These are phyloP conservation scores for Rhodotorula sp. DNA, from an alignment of 1,284 basidiomycete genomes.

Conservation along the genomic window DNA sequence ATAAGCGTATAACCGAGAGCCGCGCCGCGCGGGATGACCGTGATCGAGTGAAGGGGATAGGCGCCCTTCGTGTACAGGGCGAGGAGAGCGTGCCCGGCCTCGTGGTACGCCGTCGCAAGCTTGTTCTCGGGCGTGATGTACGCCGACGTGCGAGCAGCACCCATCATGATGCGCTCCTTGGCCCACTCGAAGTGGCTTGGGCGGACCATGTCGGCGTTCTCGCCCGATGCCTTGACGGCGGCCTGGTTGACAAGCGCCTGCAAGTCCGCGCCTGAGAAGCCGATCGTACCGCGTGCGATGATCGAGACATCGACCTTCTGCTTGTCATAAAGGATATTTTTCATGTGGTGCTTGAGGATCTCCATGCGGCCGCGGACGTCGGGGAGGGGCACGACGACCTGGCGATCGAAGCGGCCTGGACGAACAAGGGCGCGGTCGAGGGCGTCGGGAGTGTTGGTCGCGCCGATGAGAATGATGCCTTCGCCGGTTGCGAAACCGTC, in stretches of 20 bases:
- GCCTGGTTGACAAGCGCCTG: slow-evolving; percentile 55
- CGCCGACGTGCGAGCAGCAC: slow-evolving; percentile 82
- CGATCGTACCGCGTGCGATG: slow-evolving; percentile 84
- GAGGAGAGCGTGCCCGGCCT: slow-evolving; percentile 89
- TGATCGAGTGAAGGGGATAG: slow-evolving; percentile 82
- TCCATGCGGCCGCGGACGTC: slow-evolving; percentile 79
- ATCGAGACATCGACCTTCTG: slow-evolving; percentile 75
- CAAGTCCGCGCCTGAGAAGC: slow-evolving; percentile 71
- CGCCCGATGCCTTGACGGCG: slow-evolving; percentile 85
- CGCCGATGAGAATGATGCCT: slow-evolving; percentile 88
- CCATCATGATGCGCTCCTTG: slow-evolving; percentile 84
- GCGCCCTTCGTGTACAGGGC: slow-evolving; percentile 88
- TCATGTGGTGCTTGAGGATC: slow-evolving; percentile 86
- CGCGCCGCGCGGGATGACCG: slow-evolving; percentile 89
- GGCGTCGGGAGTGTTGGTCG: slow-evolving; percentile 91
- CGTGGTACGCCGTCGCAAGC: slow-evolving; percentile 80
- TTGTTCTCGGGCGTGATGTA: slow-evolving; percentile 83
- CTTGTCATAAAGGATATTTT: slow-evolving; percentile 63
- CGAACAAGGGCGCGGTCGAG: slow-evolving; percentile 80
- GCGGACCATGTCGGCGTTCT: slow-evolving; percentile 68
- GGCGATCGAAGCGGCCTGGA: slow-evolving; percentile 89
- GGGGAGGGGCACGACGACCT: slow-evolving; percentile 81
- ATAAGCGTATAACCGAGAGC: slow-evolving; percentile 84
- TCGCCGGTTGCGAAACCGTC: slow-evolving; percentile 89
- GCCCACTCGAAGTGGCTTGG: slow-evolving; percentile 92